Evolutionary conservation across 225 moss, liverwort and hornwort genomes (phyloP), one percentile per base, ranked within the genome.

Genomic region (Straminergon stramineum): DNA sequence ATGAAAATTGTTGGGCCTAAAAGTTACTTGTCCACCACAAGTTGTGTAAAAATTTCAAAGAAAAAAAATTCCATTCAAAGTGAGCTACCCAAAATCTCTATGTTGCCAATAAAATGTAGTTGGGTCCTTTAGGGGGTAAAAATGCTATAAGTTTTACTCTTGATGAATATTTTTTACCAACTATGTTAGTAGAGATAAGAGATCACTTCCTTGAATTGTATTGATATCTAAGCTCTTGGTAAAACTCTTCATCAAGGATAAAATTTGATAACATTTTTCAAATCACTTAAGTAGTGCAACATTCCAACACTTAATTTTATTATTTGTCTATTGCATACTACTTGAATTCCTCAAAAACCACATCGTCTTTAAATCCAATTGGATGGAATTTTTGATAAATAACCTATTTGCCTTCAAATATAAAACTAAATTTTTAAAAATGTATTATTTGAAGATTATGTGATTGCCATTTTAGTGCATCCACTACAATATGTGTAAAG

Each of bases 391-490:
- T 19, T 7, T 18, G 11, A 0, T 31, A 19, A 74, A 45, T 74
- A 74, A 45, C 4, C 10, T 74, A 45, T 45, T 74, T 45, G 6
- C 5, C 2, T 74, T 16, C 0, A 0, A 0, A 28, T 45, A 3
- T 17, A 28, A 17, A 17, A 67, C 1, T 16, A 43, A 26, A 41
- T 5, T 10, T 9, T 8, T 3, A 5, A 30, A 45, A 17, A 30
- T 0, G 1, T 15, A 28, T 30, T 4, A 17, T 3, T 17, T 45
- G 6, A 74, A 28, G 7, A 45, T 74, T 45, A 0, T 0, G 1
- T 28, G 10, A 74, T 45, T 45, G 5, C 10, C 11, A 7, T 48
- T 45, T 74, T 74, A 45, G 13, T 23, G 22, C 23, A 22, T 7
- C 39, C 23, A 39, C 4, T 69, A 13, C 14, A n/a, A 22, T 8